Evolutionary conservation across 306 rosid genomes (phyloP).

Genomic region (Rosa persica): DNA sequence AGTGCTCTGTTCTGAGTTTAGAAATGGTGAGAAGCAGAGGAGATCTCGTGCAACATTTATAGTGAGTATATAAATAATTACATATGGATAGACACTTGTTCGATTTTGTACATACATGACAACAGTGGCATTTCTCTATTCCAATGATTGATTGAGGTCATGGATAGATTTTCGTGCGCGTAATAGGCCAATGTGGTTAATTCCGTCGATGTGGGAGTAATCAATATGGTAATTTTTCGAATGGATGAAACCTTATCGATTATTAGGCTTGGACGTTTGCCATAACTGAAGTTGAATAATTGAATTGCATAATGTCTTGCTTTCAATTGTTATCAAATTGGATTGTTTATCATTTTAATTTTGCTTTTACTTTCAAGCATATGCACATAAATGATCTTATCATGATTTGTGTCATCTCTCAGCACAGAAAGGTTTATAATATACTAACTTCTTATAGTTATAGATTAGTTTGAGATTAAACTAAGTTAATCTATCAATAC

Average conservation of each 20-base stretch:
- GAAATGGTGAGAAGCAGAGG: not conserved
- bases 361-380: not conserved
- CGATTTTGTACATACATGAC: not conserved
- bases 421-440: too few relatives aligned
- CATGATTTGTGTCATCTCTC: not conserved
- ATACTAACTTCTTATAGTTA: too few relatives aligned
- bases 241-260: not conserved
- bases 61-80: not conserved
- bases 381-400: not conserved
- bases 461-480: too few relatives aligned
- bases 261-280: slow-evolving; percentile 4
- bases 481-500: too few relatives aligned
- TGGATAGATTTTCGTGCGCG: not conserved
- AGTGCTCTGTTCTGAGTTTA: not conserved
- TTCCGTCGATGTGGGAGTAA: not conserved
- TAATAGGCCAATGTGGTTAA: not conserved
- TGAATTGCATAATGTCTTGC: not conserved
- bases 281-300: not conserved
- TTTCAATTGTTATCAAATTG: not conserved
- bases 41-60: not conserved
- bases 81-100: not conserved
- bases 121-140: not conserved
- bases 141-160: not conserved
- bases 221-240: not conserved
- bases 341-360: not conserved